phyloP scores from a whole-genome alignment of 1,139 yeast species.

The Yamadazyma songkhlaensis region DNA sequence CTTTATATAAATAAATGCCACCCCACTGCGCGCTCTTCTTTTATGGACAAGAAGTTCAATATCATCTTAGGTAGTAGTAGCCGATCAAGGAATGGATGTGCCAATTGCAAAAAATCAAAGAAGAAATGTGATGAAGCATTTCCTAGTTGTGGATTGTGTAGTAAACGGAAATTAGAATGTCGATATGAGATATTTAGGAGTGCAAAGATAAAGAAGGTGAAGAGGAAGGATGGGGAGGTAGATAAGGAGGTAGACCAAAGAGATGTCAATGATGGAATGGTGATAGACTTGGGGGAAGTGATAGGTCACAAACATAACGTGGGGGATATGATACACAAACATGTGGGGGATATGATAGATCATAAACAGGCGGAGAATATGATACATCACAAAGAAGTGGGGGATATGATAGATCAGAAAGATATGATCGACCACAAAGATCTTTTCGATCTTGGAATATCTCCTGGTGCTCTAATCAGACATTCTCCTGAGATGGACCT shows the following conservation, averaged over 20 bases:
- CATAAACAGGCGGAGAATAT: too few relatives aligned
- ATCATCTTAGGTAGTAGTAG: constrained; percentile 9
- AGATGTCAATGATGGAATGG: background rate
- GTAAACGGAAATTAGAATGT: constrained; percentile 7
- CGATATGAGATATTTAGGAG: constrained; percentile 9
- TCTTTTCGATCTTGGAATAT: background rate
- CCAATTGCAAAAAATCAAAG: constrained; percentile 12
- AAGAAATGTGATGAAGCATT: constrained; percentile 13
- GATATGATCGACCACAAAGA: background rate
- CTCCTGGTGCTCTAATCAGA: background rate
- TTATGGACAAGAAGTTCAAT: constrained; percentile 4
- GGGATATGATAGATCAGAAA: background rate
- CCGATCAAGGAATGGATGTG: constrained; percentile 14
- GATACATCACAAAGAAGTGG: too few relatives aligned
- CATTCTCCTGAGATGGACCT: constrained; percentile 2
- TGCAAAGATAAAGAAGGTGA: constrained; percentile 1
- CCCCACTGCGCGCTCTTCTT: too few relatives aligned
- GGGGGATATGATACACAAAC: background rate
- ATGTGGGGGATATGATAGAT: too few relatives aligned
- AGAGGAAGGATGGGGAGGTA: background rate
- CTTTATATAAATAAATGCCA: background rate
- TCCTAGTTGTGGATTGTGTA: constrained; percentile 12
- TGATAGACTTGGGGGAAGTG: background rate
- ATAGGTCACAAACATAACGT: background rate
- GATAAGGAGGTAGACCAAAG: background rate